Conservation (phyloP, 2,329 filamentous ascomycete genomes). For the Paecilomyces fulvus region DNA sequence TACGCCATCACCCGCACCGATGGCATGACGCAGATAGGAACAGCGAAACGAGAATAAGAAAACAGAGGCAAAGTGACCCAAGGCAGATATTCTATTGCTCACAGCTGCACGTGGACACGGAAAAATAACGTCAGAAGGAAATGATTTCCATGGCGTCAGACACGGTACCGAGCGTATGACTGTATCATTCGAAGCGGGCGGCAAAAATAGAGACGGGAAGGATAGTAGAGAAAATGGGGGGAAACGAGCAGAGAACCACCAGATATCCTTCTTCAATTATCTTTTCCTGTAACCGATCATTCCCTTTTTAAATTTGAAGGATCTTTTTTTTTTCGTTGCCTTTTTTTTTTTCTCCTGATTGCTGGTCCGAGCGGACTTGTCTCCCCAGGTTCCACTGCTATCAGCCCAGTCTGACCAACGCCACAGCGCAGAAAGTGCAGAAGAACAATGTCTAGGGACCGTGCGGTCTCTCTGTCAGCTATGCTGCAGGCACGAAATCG, state of each 20-base stretch:
- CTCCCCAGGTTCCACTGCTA: constrained; percentile 6
- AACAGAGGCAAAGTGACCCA: not conserved
- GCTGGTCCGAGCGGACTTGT: constrained; percentile 12
- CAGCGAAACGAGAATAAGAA: not conserved
- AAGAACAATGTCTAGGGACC: not conserved
- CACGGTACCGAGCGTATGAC: not conserved
- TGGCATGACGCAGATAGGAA: not conserved
- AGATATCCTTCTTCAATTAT: not conserved
- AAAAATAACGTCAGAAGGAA: not conserved
- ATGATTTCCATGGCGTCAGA: constrained; percentile 1
- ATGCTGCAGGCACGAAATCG: not conserved
- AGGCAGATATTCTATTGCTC: not conserved
- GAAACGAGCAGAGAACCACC: not conserved
- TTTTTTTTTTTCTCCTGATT: constrained; percentile 11
- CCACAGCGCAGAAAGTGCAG: not conserved
- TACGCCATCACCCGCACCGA: not conserved
- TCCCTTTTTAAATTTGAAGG: not conserved
- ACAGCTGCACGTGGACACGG: not conserved
- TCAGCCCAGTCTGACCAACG: not conserved
- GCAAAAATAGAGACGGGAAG: not conserved
- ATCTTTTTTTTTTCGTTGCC: constrained; percentile 2
- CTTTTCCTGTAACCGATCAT: not conserved
- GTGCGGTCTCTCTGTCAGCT: not conserved
- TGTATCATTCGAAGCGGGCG: not conserved
- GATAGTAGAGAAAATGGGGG: not conserved